These are phyloP conservation scores for Penicillium palitans DNA, from an alignment of 2,329 filamentous ascomycete species.

Conservation along the genomic window DNA sequence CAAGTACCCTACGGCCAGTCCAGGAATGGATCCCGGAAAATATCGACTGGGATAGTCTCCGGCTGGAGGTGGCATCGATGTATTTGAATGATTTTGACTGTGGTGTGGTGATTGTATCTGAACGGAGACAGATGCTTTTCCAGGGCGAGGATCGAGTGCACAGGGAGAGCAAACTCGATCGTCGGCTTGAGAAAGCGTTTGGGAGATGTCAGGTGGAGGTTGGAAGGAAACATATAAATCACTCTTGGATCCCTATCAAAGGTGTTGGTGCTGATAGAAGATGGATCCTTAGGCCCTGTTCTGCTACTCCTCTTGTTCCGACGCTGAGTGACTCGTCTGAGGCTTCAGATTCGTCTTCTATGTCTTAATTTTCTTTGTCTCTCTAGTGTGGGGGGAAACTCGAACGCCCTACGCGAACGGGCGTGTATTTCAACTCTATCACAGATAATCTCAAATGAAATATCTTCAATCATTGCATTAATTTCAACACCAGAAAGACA, in stretches of 20 bases:
- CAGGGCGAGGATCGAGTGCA: slow-evolving; percentile 9
- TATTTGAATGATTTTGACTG: slow-evolving; percentile 12
- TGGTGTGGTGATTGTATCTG: slow-evolving; percentile 9
- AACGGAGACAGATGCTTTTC: slow-evolving; percentile 8
- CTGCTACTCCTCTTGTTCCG: slow-evolving; percentile 13
- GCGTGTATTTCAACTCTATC: neutral
- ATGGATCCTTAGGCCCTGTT: slow-evolving; percentile 6
- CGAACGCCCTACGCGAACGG: neutral
- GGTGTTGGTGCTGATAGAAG: slow-evolving; percentile 8
- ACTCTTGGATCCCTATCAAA: slow-evolving; percentile 10
- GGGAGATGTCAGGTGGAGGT: slow-evolving; percentile 7
- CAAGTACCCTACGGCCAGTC: neutral
- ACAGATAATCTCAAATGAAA: neutral
- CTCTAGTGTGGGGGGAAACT: neutral
- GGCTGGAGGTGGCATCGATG: slow-evolving; percentile 10
- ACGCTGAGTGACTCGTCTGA: neutral
- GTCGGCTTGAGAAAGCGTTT: neutral
- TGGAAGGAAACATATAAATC: slow-evolving; percentile 7
- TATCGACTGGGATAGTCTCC: slow-evolving; percentile 13
- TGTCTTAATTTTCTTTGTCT: neutral
- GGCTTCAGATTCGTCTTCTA: neutral
- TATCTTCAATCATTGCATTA: neutral
- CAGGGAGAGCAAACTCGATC: slow-evolving; percentile 7
- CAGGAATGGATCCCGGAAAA: slow-evolving; percentile 10
- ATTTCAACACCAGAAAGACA: neutral